A percentile compares a stretch with the other conserved stretches of the same genome.
phyloP scores from a whole-genome alignment of 202 grass and related monocot species.

The Dendrocalamus latiflorus region DNA sequence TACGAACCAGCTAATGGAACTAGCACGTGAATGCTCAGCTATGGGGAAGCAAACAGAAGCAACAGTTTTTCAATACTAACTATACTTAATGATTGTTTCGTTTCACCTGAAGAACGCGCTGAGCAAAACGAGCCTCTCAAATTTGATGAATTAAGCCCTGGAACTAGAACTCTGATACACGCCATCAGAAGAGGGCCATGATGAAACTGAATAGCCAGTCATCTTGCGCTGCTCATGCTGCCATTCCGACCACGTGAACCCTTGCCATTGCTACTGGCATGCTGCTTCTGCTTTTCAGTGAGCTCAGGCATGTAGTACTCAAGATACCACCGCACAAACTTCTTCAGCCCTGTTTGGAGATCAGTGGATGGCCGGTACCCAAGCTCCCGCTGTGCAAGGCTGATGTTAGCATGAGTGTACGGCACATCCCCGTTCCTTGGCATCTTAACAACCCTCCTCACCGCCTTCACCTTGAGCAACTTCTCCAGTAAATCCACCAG shows the following conservation, averaged over 20 bases:
- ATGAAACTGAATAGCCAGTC: slow-evolving; percentile 36
- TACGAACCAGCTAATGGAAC: slow-evolving; percentile 41
- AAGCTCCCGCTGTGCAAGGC: slow-evolving; percentile 69
- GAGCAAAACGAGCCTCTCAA: slow-evolving; percentile 55
- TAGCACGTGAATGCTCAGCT: slow-evolving; percentile 21
- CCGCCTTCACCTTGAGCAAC: slow-evolving; percentile 74
- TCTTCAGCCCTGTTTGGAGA: slow-evolving; percentile 78
- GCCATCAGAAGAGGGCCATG: slow-evolving; percentile 44
- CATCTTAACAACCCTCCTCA: slow-evolving; percentile 75
- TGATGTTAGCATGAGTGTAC: slow-evolving; percentile 82
- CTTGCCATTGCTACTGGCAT: slow-evolving; percentile 34
- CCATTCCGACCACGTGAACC: slow-evolving; percentile 33
- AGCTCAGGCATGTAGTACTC: slow-evolving; percentile 61
- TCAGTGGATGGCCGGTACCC: slow-evolving; percentile 69
- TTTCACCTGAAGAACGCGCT: slow-evolving; percentile 35
- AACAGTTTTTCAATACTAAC: slow-evolving; percentile 30
- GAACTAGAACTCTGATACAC: slow-evolving; percentile 51
- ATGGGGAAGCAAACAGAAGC: slow-evolving; percentile 39
- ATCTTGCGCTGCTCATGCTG: slow-evolving; percentile 50
- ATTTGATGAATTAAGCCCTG: slow-evolving; percentile 41
- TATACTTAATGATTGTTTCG: slow-evolving; percentile 30
- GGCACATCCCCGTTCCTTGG: slow-evolving; percentile 85
- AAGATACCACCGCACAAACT: slow-evolving; percentile 81
- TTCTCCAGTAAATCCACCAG: slow-evolving; percentile 85
- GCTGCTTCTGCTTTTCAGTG: slow-evolving; percentile 49